Conservation (phyloP, 2,329 filamentous ascomycete species). For the Tolypocladium ovalisporum region DNA sequence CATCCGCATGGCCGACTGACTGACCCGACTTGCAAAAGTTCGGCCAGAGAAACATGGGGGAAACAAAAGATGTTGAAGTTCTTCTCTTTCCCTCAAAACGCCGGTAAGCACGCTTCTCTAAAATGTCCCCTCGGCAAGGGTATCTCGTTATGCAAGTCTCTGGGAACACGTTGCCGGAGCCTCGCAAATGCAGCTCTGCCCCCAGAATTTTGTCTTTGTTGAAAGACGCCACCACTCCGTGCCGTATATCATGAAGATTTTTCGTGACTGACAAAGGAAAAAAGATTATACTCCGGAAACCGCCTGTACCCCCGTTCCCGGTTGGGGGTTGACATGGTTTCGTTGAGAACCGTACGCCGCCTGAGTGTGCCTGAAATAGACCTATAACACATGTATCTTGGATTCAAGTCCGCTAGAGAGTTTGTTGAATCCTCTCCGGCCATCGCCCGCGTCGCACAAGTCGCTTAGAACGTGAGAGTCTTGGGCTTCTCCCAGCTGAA, state of each 20-base stretch:
- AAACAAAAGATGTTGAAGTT: constrained; percentile 37
- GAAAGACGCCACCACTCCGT: constrained; percentile 32
- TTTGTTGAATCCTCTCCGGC: constrained; percentile 30
- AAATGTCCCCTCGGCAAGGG: constrained; percentile 21
- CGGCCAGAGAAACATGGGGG: constrained; percentile 27
- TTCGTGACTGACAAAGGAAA: constrained; percentile 6
- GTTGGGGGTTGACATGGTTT: constrained; percentile 24
- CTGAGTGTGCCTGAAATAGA: constrained; percentile 24
- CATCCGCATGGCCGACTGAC: constrained; percentile 8
- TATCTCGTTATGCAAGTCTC: constrained; percentile 31
- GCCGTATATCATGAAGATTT: constrained; percentile 23
- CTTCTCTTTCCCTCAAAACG: constrained; percentile 33
- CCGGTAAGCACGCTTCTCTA: constrained; percentile 21
- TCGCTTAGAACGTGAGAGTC: constrained; percentile 73
- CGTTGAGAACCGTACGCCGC: constrained; percentile 37
- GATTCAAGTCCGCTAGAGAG: constrained; percentile 19
- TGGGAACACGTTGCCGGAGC: constrained; percentile 16
- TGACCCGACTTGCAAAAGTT: constrained; percentile 25
- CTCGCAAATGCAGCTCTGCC: constrained; percentile 26
- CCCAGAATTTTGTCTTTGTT: constrained; percentile 30
- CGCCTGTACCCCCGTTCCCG: constrained; percentile 19
- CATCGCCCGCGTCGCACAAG: constrained; percentile 2
- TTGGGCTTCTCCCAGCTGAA: constrained; percentile 99
- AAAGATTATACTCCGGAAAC: constrained; percentile 19
- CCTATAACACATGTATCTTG: constrained; percentile 26